Percentiles rank a stretch among this genome's conserved stretches.
Conservation (phyloP, 176 grass and related monocot genomes). For the Phragmites australis region DNA sequence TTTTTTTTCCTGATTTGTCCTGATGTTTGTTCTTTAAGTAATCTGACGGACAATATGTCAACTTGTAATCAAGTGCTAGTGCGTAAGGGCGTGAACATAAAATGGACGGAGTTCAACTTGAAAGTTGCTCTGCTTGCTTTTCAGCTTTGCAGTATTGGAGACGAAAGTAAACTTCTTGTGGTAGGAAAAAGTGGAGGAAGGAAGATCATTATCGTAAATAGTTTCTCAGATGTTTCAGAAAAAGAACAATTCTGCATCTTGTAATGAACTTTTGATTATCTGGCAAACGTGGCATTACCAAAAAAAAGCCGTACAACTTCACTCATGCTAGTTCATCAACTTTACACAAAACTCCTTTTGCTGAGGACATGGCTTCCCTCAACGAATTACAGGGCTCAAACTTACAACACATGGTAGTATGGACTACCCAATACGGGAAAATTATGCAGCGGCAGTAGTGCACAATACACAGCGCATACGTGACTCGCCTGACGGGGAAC, state of each 20-base stretch:
- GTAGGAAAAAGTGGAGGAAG: background rate
- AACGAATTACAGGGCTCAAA: slow-evolving; percentile 76
- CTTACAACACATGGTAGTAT: slow-evolving; percentile 41
- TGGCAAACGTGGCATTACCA: slow-evolving; percentile 37
- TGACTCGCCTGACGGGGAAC: slow-evolving; percentile 38
- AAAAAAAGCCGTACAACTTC: slow-evolving; percentile 38
- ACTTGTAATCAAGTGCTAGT: background rate
- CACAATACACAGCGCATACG: slow-evolving; percentile 91
- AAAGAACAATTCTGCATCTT: background rate
- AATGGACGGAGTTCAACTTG: too few relatives aligned
- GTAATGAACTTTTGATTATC: slow-evolving; percentile 14
- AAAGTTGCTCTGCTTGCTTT: background rate
- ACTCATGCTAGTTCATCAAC: slow-evolving; percentile 5
- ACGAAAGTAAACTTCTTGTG: background rate
- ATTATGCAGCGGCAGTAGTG: slow-evolving; percentile 77
- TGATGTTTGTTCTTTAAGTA: too few relatives aligned
- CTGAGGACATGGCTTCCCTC: slow-evolving; percentile 30
- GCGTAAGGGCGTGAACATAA: background rate
- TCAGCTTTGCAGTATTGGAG: background rate
- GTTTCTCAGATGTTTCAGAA: background rate
- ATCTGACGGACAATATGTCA: background rate
- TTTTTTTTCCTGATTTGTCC: too few relatives aligned
- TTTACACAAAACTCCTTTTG: slow-evolving; percentile 42
- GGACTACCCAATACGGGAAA: slow-evolving; percentile 20
- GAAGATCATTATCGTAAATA: background rate